Base-by-base conservation (phyloP, 192 early-diverging fungal species). In the Physocladia obscura region DNA sequence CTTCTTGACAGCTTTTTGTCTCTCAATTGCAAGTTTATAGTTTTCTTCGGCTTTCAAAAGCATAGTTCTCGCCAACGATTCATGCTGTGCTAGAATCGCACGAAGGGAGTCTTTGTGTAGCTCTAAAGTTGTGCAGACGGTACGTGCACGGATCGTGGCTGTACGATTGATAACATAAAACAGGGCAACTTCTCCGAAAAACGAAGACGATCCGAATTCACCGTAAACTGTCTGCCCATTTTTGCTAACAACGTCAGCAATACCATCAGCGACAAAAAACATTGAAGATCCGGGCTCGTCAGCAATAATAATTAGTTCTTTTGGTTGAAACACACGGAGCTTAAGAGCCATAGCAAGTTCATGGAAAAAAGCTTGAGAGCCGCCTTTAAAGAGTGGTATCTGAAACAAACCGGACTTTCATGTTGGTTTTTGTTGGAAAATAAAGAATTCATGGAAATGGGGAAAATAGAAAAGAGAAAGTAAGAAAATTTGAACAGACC, bases 161-260 rank as follows among this genome's bases (percentile, higher is more conserved):
- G 84, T 85, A 6, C 84, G 74, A 37, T 73, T 72, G 48, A 86
- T 78, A 39, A 81, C 81, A 51, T 70, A 87, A 40, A 85, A 82
- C 21, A 85, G 65, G 13, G 84, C 79, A 21, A 85, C 84, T 71
- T 85, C 84, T 3, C 84, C 84, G 65, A 85, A 85, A 57, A 78
- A 85, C 26, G 76, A 60, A 11, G 68, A 72, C 8, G 65, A 38
- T 26, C 50, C 48, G 36, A 86, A 61, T 49, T 83, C 77, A 29
- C 82, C 84, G 57, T 74, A 85, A 13, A 81, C 57, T 13, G 55
- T 70, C 22, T 36, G 68, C 2, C 79, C 78, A 52, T 85, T 79
- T 35, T 86, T 78, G 15, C 78, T 81, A 13, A 81, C 72, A 2
- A 85, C 82, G 48, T 86, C 76, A 15, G 76, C 84, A 13, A 55